phyloP scores from a whole-genome alignment of 441 rosid species.

The Gossypium schwendimanii region DNA sequence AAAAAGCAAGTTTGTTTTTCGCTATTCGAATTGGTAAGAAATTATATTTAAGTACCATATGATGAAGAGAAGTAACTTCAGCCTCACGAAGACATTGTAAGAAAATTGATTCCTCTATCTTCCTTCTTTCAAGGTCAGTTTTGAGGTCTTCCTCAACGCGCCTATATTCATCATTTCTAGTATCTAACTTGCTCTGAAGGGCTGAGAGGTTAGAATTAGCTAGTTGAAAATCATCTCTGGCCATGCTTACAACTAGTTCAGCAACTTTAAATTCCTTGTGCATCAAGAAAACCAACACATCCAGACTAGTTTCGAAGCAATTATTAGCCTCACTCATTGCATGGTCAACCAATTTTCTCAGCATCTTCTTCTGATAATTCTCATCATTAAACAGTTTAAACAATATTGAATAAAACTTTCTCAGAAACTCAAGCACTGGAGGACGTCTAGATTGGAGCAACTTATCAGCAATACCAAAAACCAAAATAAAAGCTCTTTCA shows the following conservation, averaged over 20 bases:
- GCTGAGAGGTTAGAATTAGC: too few relatives aligned
- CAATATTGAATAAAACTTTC: conserved; percentile 69
- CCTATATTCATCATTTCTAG: too few relatives aligned
- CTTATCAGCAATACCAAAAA: conserved; percentile 87
- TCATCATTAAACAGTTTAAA: conserved; percentile 80
- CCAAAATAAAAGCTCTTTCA: conserved; percentile 54
- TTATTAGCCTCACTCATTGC: conserved; percentile 61
- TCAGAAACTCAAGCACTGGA: conserved; percentile 71
- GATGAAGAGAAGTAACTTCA: conserved; percentile 49
- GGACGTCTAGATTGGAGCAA: conserved; percentile 64
- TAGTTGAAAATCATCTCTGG: too few relatives aligned
- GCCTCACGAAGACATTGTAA: conserved; percentile 63
- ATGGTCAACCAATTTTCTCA: conserved; percentile 82
- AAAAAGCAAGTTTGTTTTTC: conserved; percentile 5
- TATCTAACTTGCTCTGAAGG: too few relatives aligned
- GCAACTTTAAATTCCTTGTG: too few relatives aligned
- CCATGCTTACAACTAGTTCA: too few relatives aligned
- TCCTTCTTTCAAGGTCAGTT: conserved; percentile 55
- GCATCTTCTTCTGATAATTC: conserved; percentile 65
- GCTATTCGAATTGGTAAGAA: not conserved
- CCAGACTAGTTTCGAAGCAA: conserved; percentile 57
- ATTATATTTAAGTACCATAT: not conserved
- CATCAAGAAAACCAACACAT: conserved; percentile 68
- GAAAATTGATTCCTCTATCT: conserved; percentile 47
- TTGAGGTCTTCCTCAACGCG: conserved; percentile 44